Conservation (phyloP, 192 early-diverging fungal species). For the Gaertneriomyces semiglobifer region DNA sequence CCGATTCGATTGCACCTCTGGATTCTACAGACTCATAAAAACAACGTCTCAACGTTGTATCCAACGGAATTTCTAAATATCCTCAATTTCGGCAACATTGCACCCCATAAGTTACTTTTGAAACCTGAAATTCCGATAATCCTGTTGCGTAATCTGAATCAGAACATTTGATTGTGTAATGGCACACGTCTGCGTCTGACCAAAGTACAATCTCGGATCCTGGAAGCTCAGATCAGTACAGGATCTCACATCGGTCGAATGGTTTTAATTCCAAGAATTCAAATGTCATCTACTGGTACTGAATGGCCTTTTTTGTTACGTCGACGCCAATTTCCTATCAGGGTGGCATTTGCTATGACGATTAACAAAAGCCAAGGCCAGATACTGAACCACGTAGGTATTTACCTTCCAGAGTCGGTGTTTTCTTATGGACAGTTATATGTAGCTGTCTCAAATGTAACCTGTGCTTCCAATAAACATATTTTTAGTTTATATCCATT, state of each 20-base stretch:
- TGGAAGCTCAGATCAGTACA: slow-evolving; percentile 2
- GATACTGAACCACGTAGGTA: background rate
- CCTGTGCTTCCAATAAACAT: too few species aligned
- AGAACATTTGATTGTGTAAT: too few species aligned
- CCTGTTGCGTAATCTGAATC: background rate
- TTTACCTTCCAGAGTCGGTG: background rate
- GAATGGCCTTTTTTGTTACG: background rate
- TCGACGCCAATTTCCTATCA: slow-evolving; percentile 3
- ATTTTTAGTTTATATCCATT: too few species aligned
- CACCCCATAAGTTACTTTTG: background rate
- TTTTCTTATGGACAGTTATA: slow-evolving; percentile 3
- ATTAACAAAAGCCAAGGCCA: slow-evolving; percentile 1
- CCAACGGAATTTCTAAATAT: slow-evolving; percentile 7
- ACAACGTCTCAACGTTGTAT: too few species aligned
- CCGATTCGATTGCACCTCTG: too few species aligned
- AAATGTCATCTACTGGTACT: background rate
- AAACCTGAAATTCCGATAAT: background rate
- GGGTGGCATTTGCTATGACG: too few species aligned
- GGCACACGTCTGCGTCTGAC: too few species aligned
- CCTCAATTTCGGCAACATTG: background rate
- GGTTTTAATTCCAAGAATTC: slow-evolving; percentile 1
- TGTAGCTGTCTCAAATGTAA: too few species aligned
- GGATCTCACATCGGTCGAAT: background rate
- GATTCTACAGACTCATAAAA: too few species aligned
- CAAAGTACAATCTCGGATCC: too few species aligned